Base-by-base conservation (phyloP, 345 rosid species). In the Mangifera indica region DNA sequence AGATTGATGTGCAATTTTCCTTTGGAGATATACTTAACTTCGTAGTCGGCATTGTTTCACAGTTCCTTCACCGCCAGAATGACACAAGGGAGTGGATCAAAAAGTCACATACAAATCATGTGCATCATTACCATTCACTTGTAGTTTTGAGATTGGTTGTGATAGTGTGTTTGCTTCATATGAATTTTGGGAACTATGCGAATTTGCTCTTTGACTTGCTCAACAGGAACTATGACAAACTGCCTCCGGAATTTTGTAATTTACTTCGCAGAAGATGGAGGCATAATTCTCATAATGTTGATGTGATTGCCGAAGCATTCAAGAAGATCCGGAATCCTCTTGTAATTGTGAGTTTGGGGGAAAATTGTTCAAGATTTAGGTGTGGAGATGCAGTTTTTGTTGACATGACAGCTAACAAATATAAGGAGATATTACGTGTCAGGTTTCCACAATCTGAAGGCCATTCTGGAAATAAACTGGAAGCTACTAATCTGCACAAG, bases 121-220 rank as follows among this genome's bases (percentile, higher is more conserved):
- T 49, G 55, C 51, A 1, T 29, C 6, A 54, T 52, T 76, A n/a
- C 51, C 61, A 76, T 66, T 67, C 74, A 0, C 13, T 70, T 12
- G 32, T 87, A 76, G 75, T 79, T 58, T 62, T 76, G 73, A 73
- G 83, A 64, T 45, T 84, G 62, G 72, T 86, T 40, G 63, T 75
- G 0, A 9, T 82, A 40, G 2, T 71, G 58, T 86, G 83, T 54
- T 46, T 78, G 67, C 75, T 84, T 34, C 66, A 61, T 56, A 22
- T 81, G 61, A 87, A 84, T 67, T 84, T 79, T 54, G 73, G 76
- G 45, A 1, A 6, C 11, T 54, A 42, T 29, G 32, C 40, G 3
- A 18, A 68, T 37, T 59, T 76, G 12, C 84, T 78, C 21, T 3
- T 9, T 5, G 55, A 69, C 7, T 67, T 79, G 74, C 73, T 81